Percentiles rank a stretch among this genome's conserved stretches.
Evolutionary conservation across 2,329 filamentous ascomycete genomes (phyloP).

Genomic region (Monosporascus sp.): DNA sequence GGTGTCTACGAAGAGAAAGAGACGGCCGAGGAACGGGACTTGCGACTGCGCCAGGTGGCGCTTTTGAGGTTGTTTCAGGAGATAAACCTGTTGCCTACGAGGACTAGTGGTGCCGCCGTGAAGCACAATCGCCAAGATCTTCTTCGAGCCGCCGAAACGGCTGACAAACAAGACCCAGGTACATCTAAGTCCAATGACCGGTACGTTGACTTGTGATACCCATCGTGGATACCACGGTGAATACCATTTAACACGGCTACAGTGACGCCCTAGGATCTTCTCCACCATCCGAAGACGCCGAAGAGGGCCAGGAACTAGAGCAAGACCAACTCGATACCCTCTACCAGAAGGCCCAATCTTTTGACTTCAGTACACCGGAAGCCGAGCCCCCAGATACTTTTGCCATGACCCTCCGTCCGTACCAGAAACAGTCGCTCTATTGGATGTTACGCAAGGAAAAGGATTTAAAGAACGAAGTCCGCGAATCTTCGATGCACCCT

Average conservation of each 20-base stretch:
- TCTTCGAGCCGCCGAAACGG: constrained; percentile 80
- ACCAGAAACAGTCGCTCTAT: constrained; percentile 90
- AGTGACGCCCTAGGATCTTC: constrained; percentile 40
- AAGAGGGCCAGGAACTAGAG: constrained; percentile 87
- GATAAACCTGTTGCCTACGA: constrained; percentile 73
- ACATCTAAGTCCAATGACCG: constrained; percentile 29
- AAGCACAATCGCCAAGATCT: constrained; percentile 79
- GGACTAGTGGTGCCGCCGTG: constrained; percentile 66
- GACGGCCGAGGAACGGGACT: constrained; percentile 74
- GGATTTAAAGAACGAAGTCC: constrained; percentile 60
- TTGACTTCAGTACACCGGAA: constrained; percentile 88
- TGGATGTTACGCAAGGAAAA: constrained; percentile 97
- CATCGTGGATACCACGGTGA: neutral
- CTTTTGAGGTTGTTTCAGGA: constrained; percentile 87
- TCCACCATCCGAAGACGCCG: constrained; percentile 58
- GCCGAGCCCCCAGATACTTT: constrained; percentile 81
- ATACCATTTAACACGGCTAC: neutral
- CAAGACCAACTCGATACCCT: constrained; percentile 91
- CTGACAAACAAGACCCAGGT: constrained; percentile 67
- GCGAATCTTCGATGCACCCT: constrained; percentile 85
- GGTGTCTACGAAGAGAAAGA: constrained; percentile 81
- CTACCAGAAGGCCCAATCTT: constrained; percentile 94
- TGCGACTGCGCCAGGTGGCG: constrained; percentile 80
- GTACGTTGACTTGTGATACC: constrained; percentile 2
- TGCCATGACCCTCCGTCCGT: constrained; percentile 76